Base-by-base conservation (phyloP, 2,329 filamentous ascomycete genomes). In the Talaromyces rugulosus region DNA sequence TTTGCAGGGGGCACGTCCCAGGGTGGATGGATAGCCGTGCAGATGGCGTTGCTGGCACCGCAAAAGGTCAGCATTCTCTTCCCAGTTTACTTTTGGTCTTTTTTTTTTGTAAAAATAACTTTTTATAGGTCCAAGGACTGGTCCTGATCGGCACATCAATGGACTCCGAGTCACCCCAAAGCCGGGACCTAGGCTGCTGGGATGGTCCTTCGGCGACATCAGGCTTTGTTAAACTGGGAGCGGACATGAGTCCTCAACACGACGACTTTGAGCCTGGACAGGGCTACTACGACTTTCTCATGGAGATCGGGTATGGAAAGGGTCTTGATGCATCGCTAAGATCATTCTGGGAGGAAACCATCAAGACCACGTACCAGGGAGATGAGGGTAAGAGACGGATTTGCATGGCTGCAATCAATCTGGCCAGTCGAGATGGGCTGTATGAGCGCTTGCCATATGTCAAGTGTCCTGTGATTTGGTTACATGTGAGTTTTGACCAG, bases 41-140 rank as follows among this genome's bases (percentile, higher is more conserved):
- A 80, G 34, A 81, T 82, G 80, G 80, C 81, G 27, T 64, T 83
- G 16, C 58, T 83, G 31, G 79, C 75, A 5, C 80, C 78, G 1
- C 71, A 77, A 16, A 77, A 70, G 69, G 78, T 78, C 65, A 18
- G n/a, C 12, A 27, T 30, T 30, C 31, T 3, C 27, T 4, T 53
- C 30, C n/a, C 34, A 36, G 16, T 14, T 23, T 12, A 16, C 14
- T 36, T 36, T 16, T 16, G 1, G 16, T 31, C 6, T 27, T 16
- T 33, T n/a, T 53, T 30, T 16, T 30, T 27, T 40, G 31, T 28
- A 0, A 47, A 23, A 23, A 23, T 1, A 23, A 23, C 23, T 7
- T 44, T 11, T 16, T 33, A 44, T 28, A 81, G 77, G 78, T 82
- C 62, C 68, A 71, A 51, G 81, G 81, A n/a, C 76, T 82, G 57